Conservation (phyloP, 1,284 basidiomycete genomes). For the Cryptococcus sp. region DNA sequence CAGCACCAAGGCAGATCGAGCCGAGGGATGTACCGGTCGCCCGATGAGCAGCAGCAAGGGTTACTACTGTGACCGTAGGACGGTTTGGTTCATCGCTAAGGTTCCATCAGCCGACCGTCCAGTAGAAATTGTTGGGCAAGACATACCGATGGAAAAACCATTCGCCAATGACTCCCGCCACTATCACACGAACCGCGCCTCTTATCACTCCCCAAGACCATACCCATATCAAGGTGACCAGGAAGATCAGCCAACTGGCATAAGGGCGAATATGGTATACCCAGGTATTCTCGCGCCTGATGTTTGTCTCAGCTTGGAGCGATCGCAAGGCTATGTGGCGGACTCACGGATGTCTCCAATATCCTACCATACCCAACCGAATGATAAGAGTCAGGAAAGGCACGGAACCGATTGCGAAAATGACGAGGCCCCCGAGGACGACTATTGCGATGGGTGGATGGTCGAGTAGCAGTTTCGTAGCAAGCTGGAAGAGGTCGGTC, state of each 20-base stretch:
- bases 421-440: conserved; percentile 73
- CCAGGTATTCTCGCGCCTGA: conserved; percentile 49
- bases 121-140: background rate
- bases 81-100: conserved; percentile 58
- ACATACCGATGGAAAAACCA: conserved; percentile 88
- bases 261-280: conserved; percentile 76
- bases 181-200: conserved; percentile 74
- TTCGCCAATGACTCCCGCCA: conserved; percentile 79
- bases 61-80: conserved; percentile 61
- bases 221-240: conserved; percentile 71
- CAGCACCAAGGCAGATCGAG: conserved; percentile 70
- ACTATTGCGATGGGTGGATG: conserved; percentile 81
- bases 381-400: conserved; percentile 85
- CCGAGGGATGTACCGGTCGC: conserved; percentile 80
- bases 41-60: conserved; percentile 74
- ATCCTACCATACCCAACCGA: conserved; percentile 73
- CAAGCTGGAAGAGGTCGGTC: conserved; percentile 54
- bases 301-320: background rate
- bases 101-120: background rate
- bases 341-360: conserved; percentile 56
- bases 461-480: conserved; percentile 71
- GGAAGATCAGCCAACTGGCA: conserved; percentile 77
- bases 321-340: background rate
- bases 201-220: conserved; percentile 90
- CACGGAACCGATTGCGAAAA: conserved; percentile 70